Base-by-base conservation (phyloP, 208 protist species). In the Leishmania braziliensis region DNA sequence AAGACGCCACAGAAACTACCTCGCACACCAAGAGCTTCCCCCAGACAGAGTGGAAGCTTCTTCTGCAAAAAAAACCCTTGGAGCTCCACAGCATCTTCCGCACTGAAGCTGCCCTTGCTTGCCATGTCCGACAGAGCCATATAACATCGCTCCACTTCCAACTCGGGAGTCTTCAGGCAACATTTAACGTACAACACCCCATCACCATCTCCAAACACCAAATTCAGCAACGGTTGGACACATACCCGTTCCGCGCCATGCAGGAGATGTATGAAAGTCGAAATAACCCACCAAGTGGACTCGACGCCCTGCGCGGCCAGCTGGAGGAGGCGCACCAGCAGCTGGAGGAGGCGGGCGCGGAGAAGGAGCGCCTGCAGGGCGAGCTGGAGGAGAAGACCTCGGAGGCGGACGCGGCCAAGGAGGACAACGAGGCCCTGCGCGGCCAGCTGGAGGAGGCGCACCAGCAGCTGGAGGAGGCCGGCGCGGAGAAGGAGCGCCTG, bases 311-410 rank as follows among this genome's bases (percentile, higher is more conserved):
- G 65, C 18, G 73, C 70, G 69, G 56, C 69, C 63, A 6, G 23
- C 63, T 10, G 48, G 36, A 83, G 53, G 62, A 53, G 46, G 60
- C 50, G 53, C 81, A 79, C 75, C 20, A 56, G 62, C 66, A 62
- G 29, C 60, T 80, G 5, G 82, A 89, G 73, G 51, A 79, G 23
- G 66, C 77, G 6, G 83, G 83, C 66, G 69, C 82, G 3, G 82
- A 88, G 79, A 85, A 80, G 77, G 73, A 88, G 72, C 72, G 63
- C 43, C 82, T 86, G 70, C 81, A 82, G 51, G 70, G 83, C 58
- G 60, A 86, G 77, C 79, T 86, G 53, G 63, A 73, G 75, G 74
- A 84, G n/a, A n/a, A n/a, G n/a, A n/a, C n/a, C n/a, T n/a, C n/a
- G n/a, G n/a, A n/a, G n/a, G n/a, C n/a, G n/a, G n/a, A n/a, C n/a